Base-by-base conservation (phyloP, 1,139 yeast genomes). In the Pichia sp. region DNA sequence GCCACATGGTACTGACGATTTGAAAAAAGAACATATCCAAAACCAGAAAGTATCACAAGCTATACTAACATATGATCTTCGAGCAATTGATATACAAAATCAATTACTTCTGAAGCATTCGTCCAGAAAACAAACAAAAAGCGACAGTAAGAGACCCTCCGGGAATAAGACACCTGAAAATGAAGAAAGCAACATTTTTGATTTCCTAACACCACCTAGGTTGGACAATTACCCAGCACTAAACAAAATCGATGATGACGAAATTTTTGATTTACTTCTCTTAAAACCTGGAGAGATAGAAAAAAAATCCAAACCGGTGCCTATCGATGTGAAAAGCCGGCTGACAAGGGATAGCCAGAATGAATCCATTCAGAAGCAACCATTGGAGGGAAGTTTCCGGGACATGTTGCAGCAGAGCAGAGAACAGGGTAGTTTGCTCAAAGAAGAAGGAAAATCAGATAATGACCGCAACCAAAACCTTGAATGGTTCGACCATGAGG, bases 1-100 rank as follows among this genome's bases (percentile, higher is more conserved):
- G 5, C 23, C 36, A 15, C 42, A 19, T n/a, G 16, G 49, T 31
- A 10, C 32, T 31, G 42, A 46, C n/a, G 41, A 32, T 46, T 31
- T 46, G 38, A 46, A 29, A 16, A 46, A n/a, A 5, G 42, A 46
- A 34, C 49, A 46, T 19, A 15, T 32, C 10, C 4, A 16, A 13
- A 31, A 46, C 8, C 13, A 31, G 2, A 1, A 8, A 11, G 8
- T 46, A 23, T 46, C 49, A n/a, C 36, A 34, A 16, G 26, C 34
- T 5, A 46, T 46, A 13, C 36, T 46, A 4, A n/a, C 36, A 13
- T 46, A 46, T 34, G 49, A 46, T 46, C 36, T 46, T 10, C 36
- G 19, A 46, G 38, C 49, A n/a, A 23, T 46, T 3, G 30, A 15
- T 2, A 10, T 46, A 10, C 42, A 46, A 46, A 30, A 19, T 2